Evolutionary conservation across 2,329 filamentous ascomycete species (phyloP), one percentile per base, ranked within the genome.

Genomic region (Ophiosphaerella herpotricha): DNA sequence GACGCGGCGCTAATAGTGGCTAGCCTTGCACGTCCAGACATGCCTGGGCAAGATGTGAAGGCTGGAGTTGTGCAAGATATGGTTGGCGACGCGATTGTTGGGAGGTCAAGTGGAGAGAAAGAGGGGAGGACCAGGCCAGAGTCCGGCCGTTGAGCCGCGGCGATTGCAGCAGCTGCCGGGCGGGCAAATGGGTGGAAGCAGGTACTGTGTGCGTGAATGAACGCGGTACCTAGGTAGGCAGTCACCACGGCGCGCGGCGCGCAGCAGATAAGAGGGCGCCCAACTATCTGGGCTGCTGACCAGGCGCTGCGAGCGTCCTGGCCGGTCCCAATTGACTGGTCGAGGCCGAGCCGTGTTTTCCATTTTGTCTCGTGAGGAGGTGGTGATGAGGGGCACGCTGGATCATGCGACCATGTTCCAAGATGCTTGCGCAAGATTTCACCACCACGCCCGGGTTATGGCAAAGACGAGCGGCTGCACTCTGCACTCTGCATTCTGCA

Each of bases 51-150:
- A 47, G 55, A 53, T 52, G 50, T 56, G 38, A 48, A 55, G 52
- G 48, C 52, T 56, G 38, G 54, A 66, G 57, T 67, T 69, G 66
- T 68, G 66, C 64, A 67, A 43, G 4, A 29, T 29, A 29, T 61
- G 52, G 55, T 50, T 57, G 53, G 55, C 44, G 48, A 51, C 6
- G 3, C 35, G 37, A 34, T 35, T 40, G 44, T 35, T 59, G 55
- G 54, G 44, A 43, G 49, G 49, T 9, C 14, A 29, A 31, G 31
- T 41, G 29, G 39, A 32, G 26, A 16, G 26, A 54, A 51, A 39
- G 26, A 39, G 39, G 46, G 44, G 34, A 49, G 43, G 48, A 44
- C 46, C 43, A 56, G 16, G 16, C 16, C 47, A 38, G 47, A 11
- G 48, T 21, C 8, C 52, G 42, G 57, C 47, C 43, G 52, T 55